These are phyloP conservation scores for Nyctanthes arbortristis DNA, from an alignment of 257 asterid genomes.

Conservation along the genomic window DNA sequence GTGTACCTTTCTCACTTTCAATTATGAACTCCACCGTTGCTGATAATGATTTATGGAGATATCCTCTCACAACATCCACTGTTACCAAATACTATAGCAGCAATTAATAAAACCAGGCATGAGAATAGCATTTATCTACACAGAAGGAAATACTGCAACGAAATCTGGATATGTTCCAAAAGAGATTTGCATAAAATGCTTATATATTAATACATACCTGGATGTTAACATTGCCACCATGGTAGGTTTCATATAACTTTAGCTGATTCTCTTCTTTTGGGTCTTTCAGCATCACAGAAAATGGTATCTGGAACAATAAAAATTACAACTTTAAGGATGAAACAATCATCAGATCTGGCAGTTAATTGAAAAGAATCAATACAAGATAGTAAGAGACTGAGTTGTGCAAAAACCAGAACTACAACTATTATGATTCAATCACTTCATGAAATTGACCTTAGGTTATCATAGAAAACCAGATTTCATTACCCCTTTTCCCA, in stretches of 20 bases:
- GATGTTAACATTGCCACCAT: constrained; percentile 74
- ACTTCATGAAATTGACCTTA: no score
- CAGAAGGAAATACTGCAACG: constrained; percentile 11
- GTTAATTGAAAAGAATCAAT: constrained; percentile 7
- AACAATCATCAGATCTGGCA: constrained; percentile 5
- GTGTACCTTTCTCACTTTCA: constrained; percentile 64
- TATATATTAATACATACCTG: constrained; percentile 50
- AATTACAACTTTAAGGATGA: constrained; percentile 1
- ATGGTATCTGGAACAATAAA: constrained; percentile 55
- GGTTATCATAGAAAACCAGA: no score
- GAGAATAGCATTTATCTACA: constrained; percentile 20
- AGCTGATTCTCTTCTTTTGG: constrained; percentile 51
- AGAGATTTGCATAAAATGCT: constrained; percentile 9
- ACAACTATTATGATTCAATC: constrained; percentile 17
- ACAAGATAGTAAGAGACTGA: constrained; percentile 14
- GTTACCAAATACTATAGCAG: constrained; percentile 66
- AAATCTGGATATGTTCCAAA: constrained; percentile 7
- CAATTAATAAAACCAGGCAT: constrained; percentile 39
- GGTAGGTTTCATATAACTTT: constrained; percentile 76
- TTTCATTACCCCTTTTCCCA: no score
- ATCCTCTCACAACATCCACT: constrained; percentile 75
- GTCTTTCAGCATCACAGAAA: constrained; percentile 64
- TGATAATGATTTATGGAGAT: constrained; percentile 76
- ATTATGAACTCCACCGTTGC: constrained; percentile 69
- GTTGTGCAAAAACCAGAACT: background rate